Conservation (phyloP, 2,329 filamentous ascomycete genomes). For the Seiridium unicorne region DNA sequence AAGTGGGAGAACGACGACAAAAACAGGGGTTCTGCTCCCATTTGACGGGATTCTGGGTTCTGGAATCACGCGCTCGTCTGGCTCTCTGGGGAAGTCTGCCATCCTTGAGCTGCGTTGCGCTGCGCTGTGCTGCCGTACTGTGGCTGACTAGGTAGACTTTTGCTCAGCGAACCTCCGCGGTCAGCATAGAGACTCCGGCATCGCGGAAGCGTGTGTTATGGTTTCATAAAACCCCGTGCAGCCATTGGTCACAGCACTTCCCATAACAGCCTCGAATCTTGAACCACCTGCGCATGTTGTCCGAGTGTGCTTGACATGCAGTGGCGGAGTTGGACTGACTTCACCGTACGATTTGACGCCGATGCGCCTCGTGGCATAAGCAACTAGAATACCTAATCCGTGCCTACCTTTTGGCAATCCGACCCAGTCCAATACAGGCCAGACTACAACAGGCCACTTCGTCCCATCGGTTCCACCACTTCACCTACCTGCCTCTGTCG, state of each 20-base stretch:
- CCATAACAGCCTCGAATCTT: not conserved
- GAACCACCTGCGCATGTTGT: not conserved
- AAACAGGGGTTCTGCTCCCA: constrained; percentile 3
- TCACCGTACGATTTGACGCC: not conserved
- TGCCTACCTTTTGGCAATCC: not conserved
- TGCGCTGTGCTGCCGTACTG: not conserved
- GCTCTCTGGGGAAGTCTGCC: not conserved
- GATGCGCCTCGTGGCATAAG: not conserved
- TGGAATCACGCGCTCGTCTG: constrained; percentile 1
- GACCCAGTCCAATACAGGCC: not conserved
- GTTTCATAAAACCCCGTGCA: constrained; percentile 1
- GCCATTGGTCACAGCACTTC: not conserved
- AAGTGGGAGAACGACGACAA: not conserved
- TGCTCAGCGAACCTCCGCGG: no score
- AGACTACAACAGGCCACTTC: not conserved
- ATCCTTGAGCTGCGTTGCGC: not conserved
- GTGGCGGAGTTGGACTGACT: not conserved
- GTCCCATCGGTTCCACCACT: not conserved
- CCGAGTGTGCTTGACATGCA: not conserved
- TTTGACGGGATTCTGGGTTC: constrained; percentile 1
- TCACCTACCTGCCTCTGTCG: not conserved
- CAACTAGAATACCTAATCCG: not conserved
- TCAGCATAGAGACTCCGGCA: not conserved
- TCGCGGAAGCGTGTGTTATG: not conserved
- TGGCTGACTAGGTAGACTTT: no score